Base-by-base conservation (phyloP, 2,329 filamentous ascomycete genomes). In the Colletotrichum nymphaeae region DNA sequence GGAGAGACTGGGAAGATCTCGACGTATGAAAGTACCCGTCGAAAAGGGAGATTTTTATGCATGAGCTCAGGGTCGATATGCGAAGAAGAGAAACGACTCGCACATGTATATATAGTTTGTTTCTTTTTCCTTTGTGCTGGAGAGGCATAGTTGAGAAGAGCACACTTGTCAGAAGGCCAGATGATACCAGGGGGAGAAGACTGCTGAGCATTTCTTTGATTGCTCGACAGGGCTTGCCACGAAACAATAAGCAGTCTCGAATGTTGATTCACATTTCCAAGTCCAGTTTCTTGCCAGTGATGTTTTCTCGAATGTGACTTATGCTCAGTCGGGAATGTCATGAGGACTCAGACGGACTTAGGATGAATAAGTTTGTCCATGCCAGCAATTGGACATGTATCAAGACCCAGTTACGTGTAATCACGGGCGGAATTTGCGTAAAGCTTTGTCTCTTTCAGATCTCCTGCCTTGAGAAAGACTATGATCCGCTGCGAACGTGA, bases 41-140 rank as follows among this genome's bases (percentile, higher is more conserved):
- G 67, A 64, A 73, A 73, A 62, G 69, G 71, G 57, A 46, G 52
- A 32, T 63, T 73, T 72, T 72, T 63, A 72, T 72, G 67, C 71
- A 73, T 72, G 71, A 63, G 67, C 67, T 67, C 32, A 63, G 67
- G 71, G 71, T 71, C 71, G 64, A 24, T 49, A 65, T 49, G 69
- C 64, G 69, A 72, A 72, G 72, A 74, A 69, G 69, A 74, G 65
- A 69, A 69, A 74, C 73, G 69, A 69, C 65, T 68, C 69, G 73
- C 69, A 73, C 65, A 65, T 74, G 73, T 74, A 74, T 74, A 74
- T 74, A 74, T 73, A 74, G 70, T 64, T 73, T 73, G 69, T 73
- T 73, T 73, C 69, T 74, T 74, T 69, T 64, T 64, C 63, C 30
- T 67, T 67, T 69, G 69, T 60, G 66, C 64, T 69, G 69, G 64